Base-by-base conservation (phyloP, 1,139 yeast genomes). In the Yamadazyma sp. region DNA sequence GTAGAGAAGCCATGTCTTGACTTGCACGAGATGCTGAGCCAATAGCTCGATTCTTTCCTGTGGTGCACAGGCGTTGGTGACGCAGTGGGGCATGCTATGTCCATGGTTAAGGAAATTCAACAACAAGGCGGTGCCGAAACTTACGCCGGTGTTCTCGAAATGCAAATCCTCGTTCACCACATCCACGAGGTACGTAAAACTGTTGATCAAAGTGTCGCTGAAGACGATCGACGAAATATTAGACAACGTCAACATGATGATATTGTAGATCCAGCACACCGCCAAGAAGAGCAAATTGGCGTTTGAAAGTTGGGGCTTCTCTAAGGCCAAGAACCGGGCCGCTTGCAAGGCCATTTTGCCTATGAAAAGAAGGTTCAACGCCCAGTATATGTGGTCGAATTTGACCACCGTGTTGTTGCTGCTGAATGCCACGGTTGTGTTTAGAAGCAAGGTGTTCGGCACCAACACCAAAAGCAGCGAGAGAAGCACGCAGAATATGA, bases 191-290 rank as follows among this genome's bases (percentile, higher is more conserved):
- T 48, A 26, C 15, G 44, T 45, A 26, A 54, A 33, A 33, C 53
- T 33, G 44, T 60, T 62, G 28, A 54, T 40, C 15, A 62, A 42
- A 2, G 56, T 47, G 43, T 64, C 67, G 26, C 53, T 53, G 25
- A 54, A 53, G 17, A 55, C 34, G 14, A 44, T 17, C n/a, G 42
- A 8, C 2, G 34, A 25, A 2, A 29, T 14, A 18, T 33, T 31
- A 14, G 43, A 12, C 3, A 36, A 12, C 9, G 31, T 11, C 8
- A 38, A 32, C 3, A 41, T 23, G 10, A 31, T 20, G 10, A 25
- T 23, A n/a, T 36, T 33, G 26, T 38, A 38, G 11, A 34, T 14
- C 37, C 37, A 34, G 26, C 31, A 27, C 12, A 34, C 32, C 17
- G 37, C 15, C 17, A 20, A 15, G 12, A 27, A 27, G 9, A 34